These are phyloP conservation scores for Hypoxylon sp. DNA, from an alignment of 2,329 filamentous ascomycete species.

Conservation along the genomic window DNA sequence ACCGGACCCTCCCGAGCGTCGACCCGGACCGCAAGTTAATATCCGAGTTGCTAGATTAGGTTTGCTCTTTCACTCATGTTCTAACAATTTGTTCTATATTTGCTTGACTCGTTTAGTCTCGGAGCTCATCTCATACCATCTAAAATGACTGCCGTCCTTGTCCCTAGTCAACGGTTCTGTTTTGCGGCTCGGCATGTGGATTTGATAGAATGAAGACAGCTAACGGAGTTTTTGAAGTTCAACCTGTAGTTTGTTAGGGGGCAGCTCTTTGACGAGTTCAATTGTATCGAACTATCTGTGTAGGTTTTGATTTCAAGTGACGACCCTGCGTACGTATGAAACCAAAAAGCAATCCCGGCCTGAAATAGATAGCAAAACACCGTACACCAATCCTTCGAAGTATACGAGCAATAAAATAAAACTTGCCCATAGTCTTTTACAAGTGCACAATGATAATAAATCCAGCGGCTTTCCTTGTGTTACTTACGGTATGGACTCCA, in stretches of 20 bases:
- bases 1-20: conserved; percentile 32
- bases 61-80: conserved; percentile 11
- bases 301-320: neutral
- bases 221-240: neutral
- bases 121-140: conserved; percentile 8
- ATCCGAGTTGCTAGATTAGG: conserved; percentile 29
- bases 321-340: conserved; percentile 1
- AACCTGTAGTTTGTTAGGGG: neutral
- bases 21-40: conserved; percentile 34
- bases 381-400: neutral
- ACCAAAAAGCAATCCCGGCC: neutral
- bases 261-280: neutral
- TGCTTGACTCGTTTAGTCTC: conserved; percentile 11
- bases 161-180: conserved; percentile 4
- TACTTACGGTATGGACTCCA: conserved; percentile 1
- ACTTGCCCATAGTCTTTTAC: neutral
- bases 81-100: conserved; percentile 8
- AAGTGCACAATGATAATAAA: neutral
- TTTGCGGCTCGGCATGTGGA: conserved; percentile 16
- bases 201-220: neutral
- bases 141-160: conserved; percentile 4
- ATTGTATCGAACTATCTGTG: neutral
- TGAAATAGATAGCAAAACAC: neutral
- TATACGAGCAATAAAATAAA: neutral
- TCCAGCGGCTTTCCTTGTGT: neutral